phyloP scores from a whole-genome alignment of 148 eudicot species.

The Rhododendron kiyosumense region DNA sequence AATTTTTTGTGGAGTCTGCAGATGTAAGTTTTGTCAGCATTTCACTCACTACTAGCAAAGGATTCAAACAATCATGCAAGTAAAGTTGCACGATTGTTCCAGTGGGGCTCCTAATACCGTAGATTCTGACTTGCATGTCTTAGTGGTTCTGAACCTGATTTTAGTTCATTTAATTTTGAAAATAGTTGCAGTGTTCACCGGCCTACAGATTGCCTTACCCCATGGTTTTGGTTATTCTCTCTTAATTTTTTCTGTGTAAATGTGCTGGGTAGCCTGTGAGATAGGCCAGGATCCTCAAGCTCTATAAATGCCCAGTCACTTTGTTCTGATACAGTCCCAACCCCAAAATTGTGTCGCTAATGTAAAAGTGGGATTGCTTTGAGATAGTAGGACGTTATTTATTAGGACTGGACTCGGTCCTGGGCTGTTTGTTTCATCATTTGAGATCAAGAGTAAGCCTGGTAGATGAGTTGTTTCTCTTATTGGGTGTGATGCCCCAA shows the following conservation, averaged over 20 bases:
- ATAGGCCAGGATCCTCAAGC: not conserved
- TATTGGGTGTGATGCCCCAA: not conserved
- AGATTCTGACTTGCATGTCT: not conserved
- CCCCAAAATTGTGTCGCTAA: not conserved
- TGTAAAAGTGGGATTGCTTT: not conserved
- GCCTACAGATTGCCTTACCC: not conserved
- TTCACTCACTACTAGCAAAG: not conserved
- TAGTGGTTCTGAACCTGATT: not conserved
- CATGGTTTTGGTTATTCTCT: not conserved
- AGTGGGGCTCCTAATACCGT: not conserved
- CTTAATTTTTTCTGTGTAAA: not conserved
- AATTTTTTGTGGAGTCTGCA: not conserved
- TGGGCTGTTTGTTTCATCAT: not conserved
- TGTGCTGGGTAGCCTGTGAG: not conserved
- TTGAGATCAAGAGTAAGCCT: not conserved
- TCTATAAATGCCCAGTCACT: not conserved
- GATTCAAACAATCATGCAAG: not conserved
- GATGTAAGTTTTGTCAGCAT: not conserved
- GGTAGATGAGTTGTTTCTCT: not conserved
- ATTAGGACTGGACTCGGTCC: not conserved
- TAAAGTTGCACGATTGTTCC: not conserved
- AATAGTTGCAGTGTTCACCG: not conserved
- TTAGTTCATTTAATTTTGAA: not conserved
- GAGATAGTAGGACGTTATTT: not conserved
- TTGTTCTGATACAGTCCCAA: not conserved